These are phyloP conservation scores for Boletus sp. DNA, from an alignment of 768 basidiomycete species.

Conservation along the genomic window DNA sequence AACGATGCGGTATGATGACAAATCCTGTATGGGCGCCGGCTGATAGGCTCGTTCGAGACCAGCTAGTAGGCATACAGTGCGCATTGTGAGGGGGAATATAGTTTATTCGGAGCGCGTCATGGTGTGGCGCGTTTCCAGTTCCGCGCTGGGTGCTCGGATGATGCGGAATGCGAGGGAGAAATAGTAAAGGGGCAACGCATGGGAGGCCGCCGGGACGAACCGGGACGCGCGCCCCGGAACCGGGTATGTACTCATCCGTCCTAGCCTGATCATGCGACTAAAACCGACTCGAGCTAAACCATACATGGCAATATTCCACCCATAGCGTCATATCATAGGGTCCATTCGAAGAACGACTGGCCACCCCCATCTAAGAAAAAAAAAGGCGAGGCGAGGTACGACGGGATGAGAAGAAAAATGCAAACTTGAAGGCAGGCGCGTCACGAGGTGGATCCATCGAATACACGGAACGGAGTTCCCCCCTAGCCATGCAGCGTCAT, in stretches of 20 bases:
- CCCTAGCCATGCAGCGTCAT: not conserved
- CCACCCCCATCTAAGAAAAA: not conserved
- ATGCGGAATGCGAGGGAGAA: not conserved
- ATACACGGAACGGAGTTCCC: not conserved
- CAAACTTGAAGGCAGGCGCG: not conserved
- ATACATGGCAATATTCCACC: not conserved
- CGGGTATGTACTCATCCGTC: not conserved
- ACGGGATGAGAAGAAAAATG: not conserved
- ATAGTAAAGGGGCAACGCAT: not conserved
- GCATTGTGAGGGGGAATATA: not conserved
- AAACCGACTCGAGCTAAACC: slow-evolving; percentile 1
- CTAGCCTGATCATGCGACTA: not conserved
- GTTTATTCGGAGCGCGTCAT: not conserved
- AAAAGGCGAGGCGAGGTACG: not conserved
- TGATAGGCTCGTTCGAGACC: not conserved
- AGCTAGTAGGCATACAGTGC: not conserved
- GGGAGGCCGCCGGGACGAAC: not conserved
- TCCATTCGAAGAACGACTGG: not conserved
- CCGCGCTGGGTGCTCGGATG: not conserved
- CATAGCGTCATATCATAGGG: not conserved
- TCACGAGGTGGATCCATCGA: not conserved
- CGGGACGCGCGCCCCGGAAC: slow-evolving; percentile 3
- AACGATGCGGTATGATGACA: slow-evolving; percentile 1
- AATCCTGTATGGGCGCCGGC: not conserved
- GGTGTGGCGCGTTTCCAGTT: not conserved